Evolutionary conservation across 352 stramenopile species (phyloP).

Genomic region (Globisporangium carolinianum): DNA sequence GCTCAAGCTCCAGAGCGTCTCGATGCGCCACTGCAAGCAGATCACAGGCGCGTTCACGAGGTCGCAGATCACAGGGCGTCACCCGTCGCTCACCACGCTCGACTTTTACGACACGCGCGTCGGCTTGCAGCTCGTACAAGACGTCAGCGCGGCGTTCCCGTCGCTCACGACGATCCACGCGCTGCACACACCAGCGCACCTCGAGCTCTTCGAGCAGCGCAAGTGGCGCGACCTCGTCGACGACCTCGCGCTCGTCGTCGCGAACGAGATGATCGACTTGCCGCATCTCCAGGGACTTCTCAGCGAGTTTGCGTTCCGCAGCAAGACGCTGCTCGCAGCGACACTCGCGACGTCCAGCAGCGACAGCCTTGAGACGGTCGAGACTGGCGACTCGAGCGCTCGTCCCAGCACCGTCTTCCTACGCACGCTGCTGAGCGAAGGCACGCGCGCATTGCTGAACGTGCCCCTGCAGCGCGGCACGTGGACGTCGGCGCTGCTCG

Average conservation of each 20-base stretch:
- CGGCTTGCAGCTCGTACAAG: slow-evolving; percentile 28
- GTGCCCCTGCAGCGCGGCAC: slow-evolving; percentile 38
- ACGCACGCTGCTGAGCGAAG: slow-evolving; percentile 30
- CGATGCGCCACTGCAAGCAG: slow-evolving; percentile 72
- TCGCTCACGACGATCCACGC: slow-evolving; percentile 51
- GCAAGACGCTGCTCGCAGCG: slow-evolving; percentile 4
- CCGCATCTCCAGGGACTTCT: slow-evolving; percentile 48
- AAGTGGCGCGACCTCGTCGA: slow-evolving; percentile 30
- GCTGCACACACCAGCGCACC: slow-evolving; percentile 67
- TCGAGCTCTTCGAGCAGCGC: slow-evolving; percentile 42
- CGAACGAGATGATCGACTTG: slow-evolving; percentile 49
- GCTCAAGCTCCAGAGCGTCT: slow-evolving; percentile 49
- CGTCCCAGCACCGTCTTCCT: slow-evolving; percentile 27
- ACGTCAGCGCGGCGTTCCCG: slow-evolving; percentile 52
- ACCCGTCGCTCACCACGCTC: slow-evolving; percentile 47
- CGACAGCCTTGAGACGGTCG: not conserved
- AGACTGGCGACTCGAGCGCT: not conserved
- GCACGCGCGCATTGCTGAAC: slow-evolving; percentile 36
- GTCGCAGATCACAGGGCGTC: slow-evolving; percentile 36
- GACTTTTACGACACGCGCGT: slow-evolving; percentile 70
- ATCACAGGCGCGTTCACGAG: slow-evolving; percentile 49
- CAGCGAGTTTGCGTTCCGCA: slow-evolving; percentile 35
- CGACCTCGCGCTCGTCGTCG: slow-evolving; percentile 56
- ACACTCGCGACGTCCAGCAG: not conserved
- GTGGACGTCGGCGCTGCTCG: slow-evolving; percentile 44